Percentiles rank a stretch among this genome's conserved stretches.
Conservation (phyloP, 1,284 basidiomycete genomes). For the Rhodotorula sp. region DNA sequence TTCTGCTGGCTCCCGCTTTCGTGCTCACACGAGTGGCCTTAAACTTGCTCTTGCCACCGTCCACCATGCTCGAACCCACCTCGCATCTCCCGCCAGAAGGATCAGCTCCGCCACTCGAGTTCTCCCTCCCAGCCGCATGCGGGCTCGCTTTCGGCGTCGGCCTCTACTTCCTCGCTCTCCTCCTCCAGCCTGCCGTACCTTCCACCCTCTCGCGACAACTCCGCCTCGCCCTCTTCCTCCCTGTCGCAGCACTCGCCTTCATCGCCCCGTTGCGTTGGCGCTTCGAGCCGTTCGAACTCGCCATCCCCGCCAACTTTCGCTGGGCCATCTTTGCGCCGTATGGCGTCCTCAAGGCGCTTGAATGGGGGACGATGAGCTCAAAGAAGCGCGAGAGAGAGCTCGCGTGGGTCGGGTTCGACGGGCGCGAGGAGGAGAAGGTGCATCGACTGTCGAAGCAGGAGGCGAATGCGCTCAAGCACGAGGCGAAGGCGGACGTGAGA, state of each 20-base stretch:
- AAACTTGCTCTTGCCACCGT: no score
- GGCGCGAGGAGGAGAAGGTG: not conserved
- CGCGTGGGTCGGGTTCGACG: conserved; percentile 27
- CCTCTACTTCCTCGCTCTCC: conserved; percentile 24
- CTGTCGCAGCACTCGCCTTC: conserved; percentile 5
- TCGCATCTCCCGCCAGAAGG: not conserved
- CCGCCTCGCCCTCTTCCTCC: conserved; percentile 9
- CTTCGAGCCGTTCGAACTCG: conserved; percentile 16
- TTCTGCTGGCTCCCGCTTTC: no score
- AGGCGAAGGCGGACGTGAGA: not conserved
- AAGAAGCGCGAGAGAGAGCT: conserved; percentile 4
- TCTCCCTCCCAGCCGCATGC: conserved; percentile 8
- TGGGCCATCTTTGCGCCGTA: conserved; percentile 28
- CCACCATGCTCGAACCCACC: not conserved
- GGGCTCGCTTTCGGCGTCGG: conserved; percentile 17
- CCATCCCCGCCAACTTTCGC: conserved; percentile 26
- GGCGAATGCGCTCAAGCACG: no score
- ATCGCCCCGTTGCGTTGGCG: conserved; percentile 13
- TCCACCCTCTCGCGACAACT: conserved; percentile 5
- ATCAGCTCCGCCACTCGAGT: not conserved
- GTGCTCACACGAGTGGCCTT: no score
- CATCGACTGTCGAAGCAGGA: no score
- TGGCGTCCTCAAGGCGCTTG: conserved; percentile 21
- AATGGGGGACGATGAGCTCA: conserved; percentile 9
- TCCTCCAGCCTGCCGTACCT: conserved; percentile 33